Conservation (phyloP, 2,329 filamentous ascomycete genomes). For the Catunica adiposa region DNA sequence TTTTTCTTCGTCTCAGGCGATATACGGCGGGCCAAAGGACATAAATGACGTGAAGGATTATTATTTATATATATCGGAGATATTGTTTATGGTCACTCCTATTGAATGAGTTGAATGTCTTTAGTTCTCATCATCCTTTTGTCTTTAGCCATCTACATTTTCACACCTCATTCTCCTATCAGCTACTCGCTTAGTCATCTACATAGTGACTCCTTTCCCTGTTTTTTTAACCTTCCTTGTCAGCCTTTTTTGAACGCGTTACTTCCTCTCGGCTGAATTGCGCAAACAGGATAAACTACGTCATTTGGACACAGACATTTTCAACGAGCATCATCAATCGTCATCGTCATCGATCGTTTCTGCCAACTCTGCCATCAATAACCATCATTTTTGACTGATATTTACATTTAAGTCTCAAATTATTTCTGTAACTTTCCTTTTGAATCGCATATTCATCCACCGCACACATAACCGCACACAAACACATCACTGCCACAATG, state of each 20-base stretch:
- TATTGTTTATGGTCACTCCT: not conserved
- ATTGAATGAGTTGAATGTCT: not conserved
- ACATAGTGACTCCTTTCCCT: not conserved
- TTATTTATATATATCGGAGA: too few relatives aligned
- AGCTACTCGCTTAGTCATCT: not conserved
- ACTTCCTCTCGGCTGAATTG: not conserved
- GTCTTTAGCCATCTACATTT: not conserved
- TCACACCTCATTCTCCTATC: not conserved
- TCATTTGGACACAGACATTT: not conserved
- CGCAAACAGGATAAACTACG: not conserved
- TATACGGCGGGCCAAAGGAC: too few relatives aligned
- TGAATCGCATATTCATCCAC: too few relatives aligned
- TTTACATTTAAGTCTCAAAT: too few relatives aligned
- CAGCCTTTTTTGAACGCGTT: too few relatives aligned
- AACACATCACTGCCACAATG: conserved; percentile 1
- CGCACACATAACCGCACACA: not conserved
- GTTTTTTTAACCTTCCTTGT: too few relatives aligned
- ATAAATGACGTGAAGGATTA: too few relatives aligned
- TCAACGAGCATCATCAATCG: not conserved
- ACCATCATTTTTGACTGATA: too few relatives aligned
- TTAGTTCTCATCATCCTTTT: not conserved
- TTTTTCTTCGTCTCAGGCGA: too few relatives aligned
- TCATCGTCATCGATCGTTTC: too few relatives aligned
- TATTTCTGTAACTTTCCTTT: too few relatives aligned
- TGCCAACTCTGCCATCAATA: too few relatives aligned